A percentile compares a stretch with the other conserved stretches of the same genome.
Conservation (phyloP, 345 rosid species). For the Eucalyptus virginea region DNA sequence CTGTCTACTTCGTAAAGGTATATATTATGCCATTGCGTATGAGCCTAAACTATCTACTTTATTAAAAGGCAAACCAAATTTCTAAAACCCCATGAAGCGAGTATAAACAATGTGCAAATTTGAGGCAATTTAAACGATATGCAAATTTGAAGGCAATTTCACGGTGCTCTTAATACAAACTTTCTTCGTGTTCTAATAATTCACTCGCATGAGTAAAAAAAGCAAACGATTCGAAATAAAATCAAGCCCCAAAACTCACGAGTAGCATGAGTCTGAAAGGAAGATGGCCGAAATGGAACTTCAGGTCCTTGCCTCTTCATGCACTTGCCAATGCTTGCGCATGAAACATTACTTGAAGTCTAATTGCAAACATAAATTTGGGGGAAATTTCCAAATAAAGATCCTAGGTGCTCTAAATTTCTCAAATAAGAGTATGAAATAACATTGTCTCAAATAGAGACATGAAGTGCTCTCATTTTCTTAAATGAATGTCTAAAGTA, state of each 20-base stretch:
- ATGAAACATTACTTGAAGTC: background rate
- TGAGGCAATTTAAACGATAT: background rate
- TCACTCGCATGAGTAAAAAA: background rate
- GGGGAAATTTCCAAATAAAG: background rate
- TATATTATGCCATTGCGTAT: background rate
- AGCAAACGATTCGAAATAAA: background rate
- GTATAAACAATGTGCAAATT: background rate
- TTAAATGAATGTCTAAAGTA: fast-evolving
- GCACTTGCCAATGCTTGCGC: background rate
- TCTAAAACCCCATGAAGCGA: background rate
- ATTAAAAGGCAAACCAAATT: background rate
- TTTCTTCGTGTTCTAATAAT: background rate
- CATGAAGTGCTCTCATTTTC: fast-evolving
- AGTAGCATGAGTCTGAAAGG: background rate
- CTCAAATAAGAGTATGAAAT: fast-evolving
- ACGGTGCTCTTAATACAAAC: background rate
- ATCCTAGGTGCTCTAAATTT: fast-evolving
- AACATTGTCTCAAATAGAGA: too few relatives aligned
- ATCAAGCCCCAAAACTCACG: background rate
- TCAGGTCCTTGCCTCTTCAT: background rate
- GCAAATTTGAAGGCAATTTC: background rate
- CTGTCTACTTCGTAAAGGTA: background rate
- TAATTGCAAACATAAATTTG: too few relatives aligned
- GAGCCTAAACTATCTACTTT: background rate
- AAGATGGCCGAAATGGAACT: background rate